Conservation (phyloP, 2,329 filamentous ascomycete species). For the Juglanconis oblonga region DNA sequence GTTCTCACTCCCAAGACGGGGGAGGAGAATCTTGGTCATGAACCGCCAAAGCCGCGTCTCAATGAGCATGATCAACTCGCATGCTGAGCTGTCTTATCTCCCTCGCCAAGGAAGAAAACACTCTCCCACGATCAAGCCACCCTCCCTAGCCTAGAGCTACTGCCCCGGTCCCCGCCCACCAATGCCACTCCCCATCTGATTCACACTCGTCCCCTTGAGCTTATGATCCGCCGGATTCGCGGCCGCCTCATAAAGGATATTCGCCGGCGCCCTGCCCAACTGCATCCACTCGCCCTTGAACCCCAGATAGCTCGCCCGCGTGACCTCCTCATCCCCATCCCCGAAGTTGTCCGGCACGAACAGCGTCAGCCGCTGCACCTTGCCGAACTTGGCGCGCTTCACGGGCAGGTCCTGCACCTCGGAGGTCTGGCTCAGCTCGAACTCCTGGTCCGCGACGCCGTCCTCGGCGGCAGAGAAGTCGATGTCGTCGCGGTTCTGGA, state of each 20-base stretch:
- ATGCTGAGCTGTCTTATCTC: too few species aligned
- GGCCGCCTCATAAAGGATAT: constrained; percentile 90
- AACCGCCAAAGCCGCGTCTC: too few species aligned
- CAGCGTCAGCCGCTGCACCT: constrained; percentile 75
- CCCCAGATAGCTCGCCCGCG: constrained; percentile 76
- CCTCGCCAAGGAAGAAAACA: background rate
- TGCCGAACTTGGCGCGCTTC: constrained; percentile 83
- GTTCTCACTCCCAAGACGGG: background rate
- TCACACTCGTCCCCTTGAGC: constrained; percentile 54
- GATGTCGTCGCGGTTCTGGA: constrained; percentile 80
- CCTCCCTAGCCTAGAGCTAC: constrained; percentile 17
- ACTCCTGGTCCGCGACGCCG: constrained; percentile 66
- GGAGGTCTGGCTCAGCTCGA: constrained; percentile 73
- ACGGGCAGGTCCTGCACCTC: constrained; percentile 87
- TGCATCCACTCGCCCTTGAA: constrained; percentile 96
- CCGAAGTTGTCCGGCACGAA: constrained; percentile 94
- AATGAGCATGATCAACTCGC: too few species aligned
- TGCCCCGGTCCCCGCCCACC: constrained; percentile 39
- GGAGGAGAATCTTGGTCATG: too few species aligned
- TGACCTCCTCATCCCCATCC: constrained; percentile 75
- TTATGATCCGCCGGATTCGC: constrained; percentile 88
- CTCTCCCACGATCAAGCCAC: background rate
- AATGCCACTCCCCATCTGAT: constrained; percentile 54
- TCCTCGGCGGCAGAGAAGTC: constrained; percentile 79
- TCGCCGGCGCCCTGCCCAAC: constrained; percentile 75